Base-by-base conservation (phyloP, 805 yeast genomes). In the Tetrapisispora fleetii region DNA sequence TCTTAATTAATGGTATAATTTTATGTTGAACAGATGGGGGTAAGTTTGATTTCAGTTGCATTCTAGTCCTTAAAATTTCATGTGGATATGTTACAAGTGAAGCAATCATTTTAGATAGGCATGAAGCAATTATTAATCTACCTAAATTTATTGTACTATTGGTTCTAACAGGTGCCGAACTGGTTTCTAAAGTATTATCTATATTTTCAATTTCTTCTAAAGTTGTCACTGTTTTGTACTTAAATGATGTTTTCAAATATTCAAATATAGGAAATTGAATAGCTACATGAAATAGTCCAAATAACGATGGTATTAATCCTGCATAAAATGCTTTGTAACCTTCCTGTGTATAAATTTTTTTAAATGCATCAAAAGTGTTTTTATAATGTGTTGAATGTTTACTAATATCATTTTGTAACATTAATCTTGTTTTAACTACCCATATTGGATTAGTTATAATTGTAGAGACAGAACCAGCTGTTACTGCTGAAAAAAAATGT, bases 201-300 rank as follows among this genome's bases (percentile, higher is more conserved):
- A 4, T 16, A 16, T 22, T 22, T 5, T 13, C 17, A 19, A 27
- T 24, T 16, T n/a, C 17, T 16, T 16, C 24, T 2, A 36, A 9
- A 36, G 10, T 17, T 11, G 10, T 38, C 6, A 22, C 41, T n/a
- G 47, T 43, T 45, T 59, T 55, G 44, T 71, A 68, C 27, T 62
- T 63, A 28, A 85, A 72, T 32, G 71, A n/a, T 19, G 64, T 62
- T 61, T 91, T 91, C 54, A 91, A 71, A 56, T 79, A 74, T 60
- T 91, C 99, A 64, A 91, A 91, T 10, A 89, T 79, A 30, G 98
- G 98, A 73, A 91, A 91, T 67, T 91, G 98, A 46, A 91, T 85
- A 1, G 97, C 98, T 40, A 91, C 98, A 64, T 91, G 98, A 38
- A 86, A 72, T 32, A 91, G 73, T 0, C 99, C 99, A 57, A 91